phyloP scores from a whole-genome alignment of 805 yeast genomes.

The Saccharomyces paradoxus region DNA sequence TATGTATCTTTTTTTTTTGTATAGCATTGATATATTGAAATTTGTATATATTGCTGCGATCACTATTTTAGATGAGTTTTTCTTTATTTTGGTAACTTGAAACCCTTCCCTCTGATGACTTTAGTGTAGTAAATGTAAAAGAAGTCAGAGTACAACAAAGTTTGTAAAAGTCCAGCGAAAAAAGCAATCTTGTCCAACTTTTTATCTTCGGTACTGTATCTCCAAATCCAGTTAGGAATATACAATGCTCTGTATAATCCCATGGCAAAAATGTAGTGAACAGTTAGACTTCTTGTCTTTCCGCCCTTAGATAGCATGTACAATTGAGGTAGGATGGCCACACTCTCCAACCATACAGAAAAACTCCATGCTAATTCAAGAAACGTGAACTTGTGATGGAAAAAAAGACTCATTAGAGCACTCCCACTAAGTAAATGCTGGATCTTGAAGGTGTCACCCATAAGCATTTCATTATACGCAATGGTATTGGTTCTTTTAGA shows the following conservation, averaged over 20 bases:
- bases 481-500: conserved; percentile 40
- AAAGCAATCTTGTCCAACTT: conserved; percentile 61
- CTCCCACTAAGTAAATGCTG: conserved; percentile 63
- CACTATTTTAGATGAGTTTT: background rate
- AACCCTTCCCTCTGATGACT: conserved; percentile 72
- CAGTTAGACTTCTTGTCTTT: conserved; percentile 76
- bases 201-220: conserved; percentile 55
- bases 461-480: conserved; percentile 44
- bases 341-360: conserved; percentile 85
- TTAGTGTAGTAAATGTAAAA: conserved; percentile 81
- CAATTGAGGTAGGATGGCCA: conserved; percentile 88
- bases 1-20: background rate
- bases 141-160: conserved; percentile 86
- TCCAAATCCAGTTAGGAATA: conserved; percentile 91
- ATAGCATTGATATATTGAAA: background rate
- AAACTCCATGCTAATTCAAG: conserved; percentile 78
- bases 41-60: background rate
- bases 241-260: conserved; percentile 86
- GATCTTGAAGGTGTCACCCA: conserved; percentile 66
- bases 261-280: conserved; percentile 88
- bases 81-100: conserved; percentile 52
- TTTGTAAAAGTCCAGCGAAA: conserved; percentile 76
- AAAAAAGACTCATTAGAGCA: conserved; percentile 47
- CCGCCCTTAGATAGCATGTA: conserved; percentile 86
- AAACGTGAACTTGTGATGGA: conserved; percentile 56